These are phyloP conservation scores for Pichia phayaonensis DNA, from an alignment of 805 yeast species.

Conservation along the genomic window DNA sequence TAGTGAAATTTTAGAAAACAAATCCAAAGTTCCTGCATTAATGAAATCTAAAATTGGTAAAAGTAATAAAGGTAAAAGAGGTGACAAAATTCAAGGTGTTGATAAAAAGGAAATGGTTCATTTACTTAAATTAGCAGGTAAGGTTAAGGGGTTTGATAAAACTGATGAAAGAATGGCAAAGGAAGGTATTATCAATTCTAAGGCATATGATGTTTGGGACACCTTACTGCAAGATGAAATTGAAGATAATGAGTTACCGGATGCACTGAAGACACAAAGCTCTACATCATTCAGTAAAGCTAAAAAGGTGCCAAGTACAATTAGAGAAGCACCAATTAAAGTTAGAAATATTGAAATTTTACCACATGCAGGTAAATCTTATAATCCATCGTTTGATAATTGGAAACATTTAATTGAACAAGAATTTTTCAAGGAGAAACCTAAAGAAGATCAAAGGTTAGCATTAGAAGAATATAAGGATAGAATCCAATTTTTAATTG, in stretches of 20 bases:
- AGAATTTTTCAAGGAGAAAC: conserved; percentile 61
- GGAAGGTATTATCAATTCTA: conserved; percentile 54
- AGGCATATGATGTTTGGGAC: conserved; percentile 65
- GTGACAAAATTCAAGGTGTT: conserved; percentile 45
- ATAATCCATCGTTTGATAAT: conserved; percentile 77
- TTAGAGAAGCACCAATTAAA: conserved; percentile 42
- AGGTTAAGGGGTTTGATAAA: conserved; percentile 46
- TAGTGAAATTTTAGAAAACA: conserved; percentile 58
- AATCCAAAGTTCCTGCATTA: conserved; percentile 73
- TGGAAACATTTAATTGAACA: conserved; percentile 69
- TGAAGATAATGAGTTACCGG: conserved; percentile 29
- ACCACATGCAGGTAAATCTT: conserved; percentile 86
- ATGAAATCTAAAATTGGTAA: conserved; percentile 31
- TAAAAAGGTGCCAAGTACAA: conserved; percentile 46
- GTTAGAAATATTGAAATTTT: conserved; percentile 43
- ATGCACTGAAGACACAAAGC: conserved; percentile 27
- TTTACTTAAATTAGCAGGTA: conserved; percentile 72
- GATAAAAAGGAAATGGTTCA: conserved; percentile 53
- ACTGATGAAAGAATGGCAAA: conserved; percentile 46
- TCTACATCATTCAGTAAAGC: conserved; percentile 43
- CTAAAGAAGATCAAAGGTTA: conserved; percentile 56
- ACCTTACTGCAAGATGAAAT: conserved; percentile 9
- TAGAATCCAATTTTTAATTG: conserved; percentile 59
- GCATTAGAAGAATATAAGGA: conserved; percentile 55
- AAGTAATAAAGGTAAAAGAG: conserved; percentile 21